Evolutionary conservation across 2,329 filamentous ascomycete genomes (phyloP).

Genomic region (Sclerotinia subarctica): DNA sequence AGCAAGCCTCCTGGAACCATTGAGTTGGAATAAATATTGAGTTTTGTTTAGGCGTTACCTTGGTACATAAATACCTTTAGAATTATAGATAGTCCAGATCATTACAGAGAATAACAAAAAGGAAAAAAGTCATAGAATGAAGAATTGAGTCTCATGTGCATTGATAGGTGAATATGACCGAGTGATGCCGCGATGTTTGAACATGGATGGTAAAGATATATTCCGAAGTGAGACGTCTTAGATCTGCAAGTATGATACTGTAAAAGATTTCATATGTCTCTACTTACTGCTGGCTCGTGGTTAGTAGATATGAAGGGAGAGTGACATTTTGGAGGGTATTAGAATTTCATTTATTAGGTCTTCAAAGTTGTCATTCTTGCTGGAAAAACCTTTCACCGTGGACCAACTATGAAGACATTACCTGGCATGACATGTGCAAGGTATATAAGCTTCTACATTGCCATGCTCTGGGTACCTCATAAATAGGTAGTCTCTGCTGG

Average conservation of each 20-base stretch:
- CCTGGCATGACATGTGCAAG: background rate
- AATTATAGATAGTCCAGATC: constrained; percentile 3
- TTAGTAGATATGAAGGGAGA: background rate
- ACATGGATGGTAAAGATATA: background rate
- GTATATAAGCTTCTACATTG: background rate
- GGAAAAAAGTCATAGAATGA: background rate
- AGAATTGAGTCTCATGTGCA: background rate
- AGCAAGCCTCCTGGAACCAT: constrained; percentile 57
- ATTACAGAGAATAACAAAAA: background rate
- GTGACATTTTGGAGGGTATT: background rate
- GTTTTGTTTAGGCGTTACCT: constrained; percentile 12
- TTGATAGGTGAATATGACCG: background rate
- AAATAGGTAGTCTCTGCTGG: no score
- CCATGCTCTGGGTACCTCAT: no score
- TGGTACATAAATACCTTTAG: constrained; percentile 4
- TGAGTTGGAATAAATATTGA: constrained; percentile 60
- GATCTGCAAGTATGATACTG: background rate
- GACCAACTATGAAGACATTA: background rate
- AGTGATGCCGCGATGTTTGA: background rate
- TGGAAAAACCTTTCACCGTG: background rate
- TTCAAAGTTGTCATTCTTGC: background rate
- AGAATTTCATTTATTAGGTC: background rate
- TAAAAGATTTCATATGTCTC: background rate
- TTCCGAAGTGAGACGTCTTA: background rate
- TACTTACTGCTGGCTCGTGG: background rate